Conservation (phyloP, 495 filamentous ascomycete species). For the Aspergillus baeticus region DNA sequence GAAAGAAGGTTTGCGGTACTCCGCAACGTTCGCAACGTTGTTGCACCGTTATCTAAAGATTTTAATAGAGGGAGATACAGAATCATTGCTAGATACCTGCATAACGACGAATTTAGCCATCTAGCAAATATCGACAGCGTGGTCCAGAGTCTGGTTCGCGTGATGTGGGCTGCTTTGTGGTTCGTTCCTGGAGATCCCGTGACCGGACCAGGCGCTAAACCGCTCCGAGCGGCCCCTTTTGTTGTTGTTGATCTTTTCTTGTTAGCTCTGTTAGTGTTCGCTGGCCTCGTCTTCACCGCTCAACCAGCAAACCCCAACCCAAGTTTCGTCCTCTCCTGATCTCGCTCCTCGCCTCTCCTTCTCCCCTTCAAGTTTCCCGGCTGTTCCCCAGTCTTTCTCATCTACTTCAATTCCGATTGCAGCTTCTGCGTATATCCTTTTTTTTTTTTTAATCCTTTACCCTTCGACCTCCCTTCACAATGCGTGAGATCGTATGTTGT, state of each 20-base stretch:
- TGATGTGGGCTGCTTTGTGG: slow-evolving; percentile 19
- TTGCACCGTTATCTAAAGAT: no score
- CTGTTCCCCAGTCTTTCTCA: slow-evolving; percentile 26
- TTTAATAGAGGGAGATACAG: no score
- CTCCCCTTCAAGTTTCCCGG: slow-evolving; percentile 6
- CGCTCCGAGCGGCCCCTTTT: slow-evolving; percentile 23
- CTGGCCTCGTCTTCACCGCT: slow-evolving; percentile 27
- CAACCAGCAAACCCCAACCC: slow-evolving; percentile 20
- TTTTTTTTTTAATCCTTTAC: slow-evolving; percentile 23
- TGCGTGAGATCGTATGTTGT: slow-evolving; percentile 91
- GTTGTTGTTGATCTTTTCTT: slow-evolving; percentile 17
- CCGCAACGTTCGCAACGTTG: no score
- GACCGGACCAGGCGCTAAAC: slow-evolving; percentile 30
- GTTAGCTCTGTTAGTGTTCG: not conserved
- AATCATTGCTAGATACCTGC: no score
- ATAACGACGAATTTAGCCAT: no score
- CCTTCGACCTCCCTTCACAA: slow-evolving; percentile 59
- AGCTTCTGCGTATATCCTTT: slow-evolving; percentile 10
- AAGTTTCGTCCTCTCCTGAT: slow-evolving; percentile 19
- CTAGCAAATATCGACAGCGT: no score
- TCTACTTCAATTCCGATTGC: slow-evolving; percentile 20
- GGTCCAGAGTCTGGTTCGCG: slow-evolving; percentile 7
- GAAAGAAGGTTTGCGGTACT: no score
- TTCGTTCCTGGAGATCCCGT: slow-evolving; percentile 31
- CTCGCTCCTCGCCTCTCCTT: slow-evolving; percentile 21